Percentiles rank a stretch among this genome's conserved stretches.
phyloP scores from a whole-genome alignment of 163 green algal genomes.

The Volvox carteri region DNA sequence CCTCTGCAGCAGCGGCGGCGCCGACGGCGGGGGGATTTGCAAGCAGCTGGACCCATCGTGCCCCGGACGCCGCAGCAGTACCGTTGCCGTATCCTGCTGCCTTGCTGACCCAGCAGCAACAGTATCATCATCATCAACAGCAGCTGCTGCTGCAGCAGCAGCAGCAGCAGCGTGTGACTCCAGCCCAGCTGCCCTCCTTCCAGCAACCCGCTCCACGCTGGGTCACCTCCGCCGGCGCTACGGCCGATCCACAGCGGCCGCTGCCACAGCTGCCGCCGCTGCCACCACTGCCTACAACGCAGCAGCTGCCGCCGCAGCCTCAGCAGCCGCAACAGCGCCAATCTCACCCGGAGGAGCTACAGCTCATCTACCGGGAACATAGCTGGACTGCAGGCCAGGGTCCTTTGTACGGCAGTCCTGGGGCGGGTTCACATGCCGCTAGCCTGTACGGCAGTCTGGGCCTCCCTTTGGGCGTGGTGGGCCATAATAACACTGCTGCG shows the following conservation, averaged over 20 bases:
- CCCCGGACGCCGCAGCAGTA: background rate
- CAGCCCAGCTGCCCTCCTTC: background rate
- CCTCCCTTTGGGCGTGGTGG: background rate
- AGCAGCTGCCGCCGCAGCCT: background rate
- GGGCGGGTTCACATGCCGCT: background rate
- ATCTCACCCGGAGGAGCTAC: background rate
- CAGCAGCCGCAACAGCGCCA: background rate
- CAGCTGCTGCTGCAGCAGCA: background rate
- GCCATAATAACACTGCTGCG: background rate
- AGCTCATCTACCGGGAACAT: background rate
- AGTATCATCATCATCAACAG: background rate
- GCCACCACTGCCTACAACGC: too few species aligned
- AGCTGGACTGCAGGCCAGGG: background rate
- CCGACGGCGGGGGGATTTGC: too few species aligned
- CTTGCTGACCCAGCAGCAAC: background rate
- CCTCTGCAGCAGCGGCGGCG: too few species aligned
- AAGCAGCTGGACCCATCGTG: too few species aligned
- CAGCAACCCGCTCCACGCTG: background rate
- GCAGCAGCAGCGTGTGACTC: conserved; percentile 1
- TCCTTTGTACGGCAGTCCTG: background rate
- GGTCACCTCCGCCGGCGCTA: background rate
- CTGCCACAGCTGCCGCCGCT: background rate
- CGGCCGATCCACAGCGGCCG: background rate
- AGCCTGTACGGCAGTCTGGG: background rate
- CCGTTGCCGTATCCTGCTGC: too few species aligned